Percentiles rank a stretch among this genome's conserved stretches.
Evolutionary conservation across 2,329 filamentous ascomycete genomes (phyloP).

Genomic region (Chaetomium sp.): DNA sequence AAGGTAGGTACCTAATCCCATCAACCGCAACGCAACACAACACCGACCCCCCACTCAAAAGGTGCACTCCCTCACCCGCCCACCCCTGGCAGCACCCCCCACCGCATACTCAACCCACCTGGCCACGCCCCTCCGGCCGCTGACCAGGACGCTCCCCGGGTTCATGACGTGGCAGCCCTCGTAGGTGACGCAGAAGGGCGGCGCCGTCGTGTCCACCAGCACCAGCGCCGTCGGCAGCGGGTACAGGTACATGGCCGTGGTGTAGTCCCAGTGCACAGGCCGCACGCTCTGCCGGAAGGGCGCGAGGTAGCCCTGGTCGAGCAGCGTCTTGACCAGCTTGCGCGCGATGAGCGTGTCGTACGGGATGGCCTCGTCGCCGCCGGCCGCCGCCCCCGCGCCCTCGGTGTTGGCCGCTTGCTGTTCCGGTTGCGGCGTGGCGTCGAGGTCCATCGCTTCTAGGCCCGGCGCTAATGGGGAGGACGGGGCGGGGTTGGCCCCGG

Average conservation of each 20-base stretch:
- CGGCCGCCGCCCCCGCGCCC: too few species aligned
- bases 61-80: slow-evolving; percentile 62
- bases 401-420: not conserved
- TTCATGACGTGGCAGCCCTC: slow-evolving; percentile 97
- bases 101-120: slow-evolving; percentile 85
- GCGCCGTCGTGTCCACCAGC: slow-evolving; percentile 77
- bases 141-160: slow-evolving; percentile 74
- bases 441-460: slow-evolving; percentile 46
- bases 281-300: slow-evolving; percentile 80
- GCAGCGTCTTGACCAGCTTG: slow-evolving; percentile 83
- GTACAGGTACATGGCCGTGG: slow-evolving; percentile 75
- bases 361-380: slow-evolving; percentile 39
- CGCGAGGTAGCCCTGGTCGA: slow-evolving; percentile 86
- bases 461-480: slow-evolving; percentile 28
- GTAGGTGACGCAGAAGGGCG: slow-evolving; percentile 85
- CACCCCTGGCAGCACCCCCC: slow-evolving; percentile 52
- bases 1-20: too few species aligned
- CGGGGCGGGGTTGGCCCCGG: slow-evolving; percentile 34
- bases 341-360: slow-evolving; percentile 63
- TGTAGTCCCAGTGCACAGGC: slow-evolving; percentile 89
- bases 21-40: not conserved
- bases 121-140: slow-evolving; percentile 67
- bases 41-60: slow-evolving; percentile 26
- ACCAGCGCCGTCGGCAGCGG: slow-evolving; percentile 84
- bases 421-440: slow-evolving; percentile 34